Conservation (phyloP, 1,284 basidiomycete species). For the Cryptococcus deneoformans region DNA sequence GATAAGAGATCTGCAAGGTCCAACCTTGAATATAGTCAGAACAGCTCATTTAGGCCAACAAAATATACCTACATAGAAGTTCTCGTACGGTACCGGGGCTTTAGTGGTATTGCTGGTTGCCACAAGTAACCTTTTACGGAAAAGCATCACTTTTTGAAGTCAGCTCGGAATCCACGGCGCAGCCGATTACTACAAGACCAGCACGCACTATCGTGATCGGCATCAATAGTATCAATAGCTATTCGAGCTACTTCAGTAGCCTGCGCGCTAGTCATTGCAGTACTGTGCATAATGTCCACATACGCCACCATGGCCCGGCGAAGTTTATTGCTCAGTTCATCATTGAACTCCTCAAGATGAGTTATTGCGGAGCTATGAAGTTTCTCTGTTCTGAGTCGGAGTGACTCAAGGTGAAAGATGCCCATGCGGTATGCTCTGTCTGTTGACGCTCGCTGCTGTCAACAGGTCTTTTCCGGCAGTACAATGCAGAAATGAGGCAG, state of each 20-base stretch:
- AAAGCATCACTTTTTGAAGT: conserved; percentile 28
- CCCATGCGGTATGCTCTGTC: conserved; percentile 91
- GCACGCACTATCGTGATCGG: conserved; percentile 65
- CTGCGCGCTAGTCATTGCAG: conserved; percentile 57
- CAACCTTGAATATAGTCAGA: conserved; percentile 59
- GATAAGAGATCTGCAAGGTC: conserved; percentile 73
- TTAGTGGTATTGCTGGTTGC: conserved; percentile 16
- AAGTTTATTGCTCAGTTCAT: conserved; percentile 66
- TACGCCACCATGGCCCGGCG: conserved; percentile 67
- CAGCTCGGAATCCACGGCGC: background rate
- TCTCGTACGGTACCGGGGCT: conserved; percentile 42
- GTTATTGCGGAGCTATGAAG: conserved; percentile 75
- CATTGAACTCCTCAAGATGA: conserved; percentile 75
- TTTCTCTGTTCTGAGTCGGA: conserved; percentile 76
- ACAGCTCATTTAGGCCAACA: conserved; percentile 42
- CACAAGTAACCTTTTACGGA: conserved; percentile 14
- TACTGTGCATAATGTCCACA: conserved; percentile 63
- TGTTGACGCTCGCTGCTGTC: conserved; percentile 30
- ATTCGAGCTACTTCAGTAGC: conserved; percentile 46
- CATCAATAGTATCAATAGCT: conserved; percentile 63
- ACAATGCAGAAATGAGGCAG: conserved; percentile 1
- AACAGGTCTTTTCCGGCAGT: background rate
- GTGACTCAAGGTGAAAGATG: conserved; percentile 90
- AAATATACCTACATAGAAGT: conserved; percentile 57
- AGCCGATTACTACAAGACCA: conserved; percentile 7